These are phyloP conservation scores for Pseudogymnoascus sp. DNA, from an alignment of 2,329 filamentous ascomycete species.

Conservation along the genomic window DNA sequence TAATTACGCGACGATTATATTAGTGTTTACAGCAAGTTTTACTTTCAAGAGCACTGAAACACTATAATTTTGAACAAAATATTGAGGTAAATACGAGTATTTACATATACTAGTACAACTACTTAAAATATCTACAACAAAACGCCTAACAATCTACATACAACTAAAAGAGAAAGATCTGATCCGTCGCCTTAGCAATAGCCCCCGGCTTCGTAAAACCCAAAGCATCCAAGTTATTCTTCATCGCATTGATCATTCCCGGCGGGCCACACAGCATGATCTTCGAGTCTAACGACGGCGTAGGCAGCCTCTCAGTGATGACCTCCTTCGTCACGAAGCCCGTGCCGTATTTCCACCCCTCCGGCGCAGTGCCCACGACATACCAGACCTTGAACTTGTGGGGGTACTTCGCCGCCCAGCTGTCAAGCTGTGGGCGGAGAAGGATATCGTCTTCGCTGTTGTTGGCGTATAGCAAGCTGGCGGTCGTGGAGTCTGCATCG, in stretches of 20 bases:
- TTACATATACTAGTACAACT: not conserved
- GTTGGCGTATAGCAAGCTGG: conserved; percentile 54
- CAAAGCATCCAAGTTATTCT: conserved; percentile 40
- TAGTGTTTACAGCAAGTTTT: not conserved
- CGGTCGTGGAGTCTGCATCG: conserved; percentile 46
- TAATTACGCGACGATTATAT: not conserved
- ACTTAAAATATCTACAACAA: not conserved
- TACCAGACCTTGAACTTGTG: conserved; percentile 49
- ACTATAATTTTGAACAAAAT: not conserved
- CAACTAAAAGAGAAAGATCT: conserved; percentile 45
- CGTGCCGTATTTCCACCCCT: conserved; percentile 39
- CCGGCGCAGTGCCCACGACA: conserved; percentile 41
- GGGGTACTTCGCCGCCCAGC: conserved; percentile 42
- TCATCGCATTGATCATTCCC: conserved; percentile 49
- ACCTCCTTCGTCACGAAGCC: conserved; percentile 46
- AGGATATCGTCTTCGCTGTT: conserved; percentile 52
- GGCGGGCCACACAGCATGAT: conserved; percentile 54
- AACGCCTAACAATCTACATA: not conserved
- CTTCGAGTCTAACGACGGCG: conserved; percentile 39
- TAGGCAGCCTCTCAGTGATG: conserved; percentile 42
- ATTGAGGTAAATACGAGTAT: not conserved
- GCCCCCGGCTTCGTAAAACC: conserved; percentile 45
- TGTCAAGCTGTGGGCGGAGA: conserved; percentile 47
- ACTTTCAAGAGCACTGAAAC: not conserved
- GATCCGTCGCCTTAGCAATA: conserved; percentile 44